Evolutionary conservation across 1,284 basidiomycete species (phyloP).

Genomic region (Malassezia yamatoensis): DNA sequence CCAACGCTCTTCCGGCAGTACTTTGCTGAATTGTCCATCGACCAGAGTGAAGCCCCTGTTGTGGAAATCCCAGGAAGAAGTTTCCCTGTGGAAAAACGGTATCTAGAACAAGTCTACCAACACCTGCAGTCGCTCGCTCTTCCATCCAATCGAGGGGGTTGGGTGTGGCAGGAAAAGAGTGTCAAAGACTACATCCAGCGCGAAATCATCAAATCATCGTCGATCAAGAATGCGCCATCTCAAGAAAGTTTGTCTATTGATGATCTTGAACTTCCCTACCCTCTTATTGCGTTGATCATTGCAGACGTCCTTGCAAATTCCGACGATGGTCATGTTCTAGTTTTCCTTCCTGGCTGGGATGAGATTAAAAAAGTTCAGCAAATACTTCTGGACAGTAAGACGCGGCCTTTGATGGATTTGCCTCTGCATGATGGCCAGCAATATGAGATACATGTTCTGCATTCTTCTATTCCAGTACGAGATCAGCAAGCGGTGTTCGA

Average conservation of each 20-base stretch:
- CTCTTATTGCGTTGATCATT: slow-evolving; percentile 71
- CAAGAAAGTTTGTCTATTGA: slow-evolving; percentile 51
- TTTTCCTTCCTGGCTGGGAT: slow-evolving; percentile 85
- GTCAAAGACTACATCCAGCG: slow-evolving; percentile 66
- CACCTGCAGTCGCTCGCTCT: slow-evolving; percentile 27
- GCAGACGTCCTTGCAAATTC: slow-evolving; percentile 67
- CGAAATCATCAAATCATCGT: slow-evolving; percentile 51
- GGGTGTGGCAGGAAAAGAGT: slow-evolving; percentile 67
- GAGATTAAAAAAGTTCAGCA: slow-evolving; percentile 75
- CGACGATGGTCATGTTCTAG: slow-evolving; percentile 75
- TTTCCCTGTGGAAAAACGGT: slow-evolving; percentile 73
- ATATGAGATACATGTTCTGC: slow-evolving; percentile 74
- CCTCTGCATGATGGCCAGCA: slow-evolving; percentile 47
- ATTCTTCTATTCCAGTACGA: slow-evolving; percentile 76
- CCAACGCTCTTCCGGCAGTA: slow-evolving; percentile 78
- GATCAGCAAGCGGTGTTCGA: slow-evolving; percentile 85
- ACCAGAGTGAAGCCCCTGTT: slow-evolving; percentile 57
- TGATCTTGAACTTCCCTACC: slow-evolving; percentile 71
- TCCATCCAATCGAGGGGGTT: slow-evolving; percentile 50
- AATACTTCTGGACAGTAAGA: slow-evolving; percentile 54
- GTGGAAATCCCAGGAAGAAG: slow-evolving; percentile 84
- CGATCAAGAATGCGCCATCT: slow-evolving; percentile 3
- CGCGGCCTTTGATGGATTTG: slow-evolving; percentile 50
- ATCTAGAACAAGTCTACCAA: slow-evolving; percentile 66
- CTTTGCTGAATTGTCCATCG: slow-evolving; percentile 56